A percentile compares a stretch with the other conserved stretches of the same genome.
phyloP scores from a whole-genome alignment of 2,329 filamentous ascomycete genomes.

The Sporothrix variecibatus region DNA sequence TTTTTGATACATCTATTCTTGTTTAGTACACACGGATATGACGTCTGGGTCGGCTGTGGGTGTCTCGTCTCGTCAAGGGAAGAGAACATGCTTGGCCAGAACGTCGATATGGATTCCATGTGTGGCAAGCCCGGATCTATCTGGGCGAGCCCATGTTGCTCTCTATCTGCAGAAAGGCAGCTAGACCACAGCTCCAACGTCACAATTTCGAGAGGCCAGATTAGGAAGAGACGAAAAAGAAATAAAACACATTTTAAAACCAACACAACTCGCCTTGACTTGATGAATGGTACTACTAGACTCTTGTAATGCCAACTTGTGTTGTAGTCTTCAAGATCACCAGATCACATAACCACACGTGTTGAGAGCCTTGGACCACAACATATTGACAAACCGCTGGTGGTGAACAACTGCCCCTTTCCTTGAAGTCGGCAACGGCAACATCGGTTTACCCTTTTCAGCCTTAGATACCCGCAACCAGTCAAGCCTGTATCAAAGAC shows the following conservation, averaged over 20 bases:
- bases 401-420: neutral
- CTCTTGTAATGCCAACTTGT: neutral
- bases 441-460: neutral
- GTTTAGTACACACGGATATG: slow-evolving; percentile 22
- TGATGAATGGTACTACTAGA: neutral
- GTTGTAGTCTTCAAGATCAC: neutral
- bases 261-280: neutral
- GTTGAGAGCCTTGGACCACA: neutral
- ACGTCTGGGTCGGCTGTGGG: slow-evolving; percentile 3
- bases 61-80: neutral
- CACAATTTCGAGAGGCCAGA: neutral
- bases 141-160: neutral
- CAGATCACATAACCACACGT: neutral
- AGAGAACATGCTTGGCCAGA: neutral
- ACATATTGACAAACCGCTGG: neutral
- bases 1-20: slow-evolving; percentile 34
- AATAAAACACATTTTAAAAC: neutral
- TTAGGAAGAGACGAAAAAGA: slow-evolving; percentile 4
- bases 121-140: neutral
- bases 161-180: neutral
- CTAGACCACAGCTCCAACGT: neutral
- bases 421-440: neutral
- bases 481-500: too few species aligned
- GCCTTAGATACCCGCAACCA: neutral
- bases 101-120: neutral